These are phyloP conservation scores for Chamaecrista fasciculata DNA, from an alignment of 306 rosid genomes.

Conservation along the genomic window DNA sequence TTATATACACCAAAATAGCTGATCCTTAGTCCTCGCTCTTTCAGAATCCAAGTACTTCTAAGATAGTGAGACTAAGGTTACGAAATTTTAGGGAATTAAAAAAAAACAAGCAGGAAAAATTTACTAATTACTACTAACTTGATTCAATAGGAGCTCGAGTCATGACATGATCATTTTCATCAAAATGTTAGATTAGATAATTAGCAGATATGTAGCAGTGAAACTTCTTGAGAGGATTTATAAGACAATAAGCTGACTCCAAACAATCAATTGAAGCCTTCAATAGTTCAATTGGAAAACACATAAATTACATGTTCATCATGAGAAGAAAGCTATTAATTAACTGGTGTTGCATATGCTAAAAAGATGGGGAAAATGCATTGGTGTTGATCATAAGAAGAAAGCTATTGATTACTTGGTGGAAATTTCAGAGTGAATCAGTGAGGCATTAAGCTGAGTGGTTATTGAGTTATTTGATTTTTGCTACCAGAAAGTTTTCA, in stretches of 20 bases:
- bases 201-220: not conserved
- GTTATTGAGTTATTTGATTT: not conserved
- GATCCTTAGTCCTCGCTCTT: too few species aligned
- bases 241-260: not conserved
- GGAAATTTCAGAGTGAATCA: too few species aligned
- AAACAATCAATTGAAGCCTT: not conserved
- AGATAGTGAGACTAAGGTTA: not conserved
- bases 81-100: not conserved
- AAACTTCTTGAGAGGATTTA: not conserved
- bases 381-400: not conserved
- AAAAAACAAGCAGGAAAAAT: not conserved
- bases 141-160: not conserved
- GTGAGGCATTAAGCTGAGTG: too few species aligned
- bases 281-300: too few species aligned
- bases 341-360: not conserved
- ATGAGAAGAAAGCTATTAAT: not conserved
- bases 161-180: not conserved
- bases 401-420: not conserved
- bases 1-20: not conserved
- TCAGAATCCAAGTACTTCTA: conserved; percentile 8
- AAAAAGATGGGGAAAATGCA: not conserved
- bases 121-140: not conserved
- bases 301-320: not conserved
- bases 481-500: not conserved
- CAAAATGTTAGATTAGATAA: not conserved